Evolutionary conservation across 805 yeast genomes (phyloP), one percentile per base, ranked within the genome.

Genomic region (Torulaspora indica): DNA sequence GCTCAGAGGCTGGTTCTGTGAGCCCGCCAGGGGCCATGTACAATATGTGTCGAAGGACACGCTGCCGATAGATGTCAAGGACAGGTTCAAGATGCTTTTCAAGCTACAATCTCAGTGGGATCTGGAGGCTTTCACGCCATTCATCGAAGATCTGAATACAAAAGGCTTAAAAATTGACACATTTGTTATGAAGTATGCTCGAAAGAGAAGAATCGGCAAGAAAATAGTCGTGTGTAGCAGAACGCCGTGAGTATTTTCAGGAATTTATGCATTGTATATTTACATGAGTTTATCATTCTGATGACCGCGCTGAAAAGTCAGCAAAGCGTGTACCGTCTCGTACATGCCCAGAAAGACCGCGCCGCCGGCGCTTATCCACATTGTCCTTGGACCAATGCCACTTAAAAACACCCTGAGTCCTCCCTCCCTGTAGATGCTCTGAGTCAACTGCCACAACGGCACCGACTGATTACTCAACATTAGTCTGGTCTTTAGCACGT

Each of bases 291-390:
- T 36, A 45, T 46, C 45, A 43, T 34, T 30, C 27, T 41, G 33
- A 27, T 33, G 32, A 15, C 35, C 28, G 40, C 46, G 27, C 12
- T 34, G 47, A 27, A 35, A 38, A 30, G 54, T 33, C 33, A 72
- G 58, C n/a, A 60, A 50, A 8, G 72, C 59, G 50, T 71, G 73
- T 8, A 79, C 83, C 17, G 81, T 64, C 66, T 95, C 99, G 60
- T 93, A 93, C 43, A 87, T 86, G 4, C 99, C 99, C 45, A 93
- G 71, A 70, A 95, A 93, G 13, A 95, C 89, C 13, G 98, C 96
- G 23, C 99, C 99, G 15, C 99, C 99, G 4, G 95, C 93, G 68
- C 95, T 82, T 45, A 93, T 91, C 98, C 98, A 93, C 78, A 85
- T 73, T 0, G 97, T 90, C 63, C 99, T 75, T 4, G 99, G 98